A percentile compares a stretch with the other conserved stretches of the same genome.
phyloP scores from a whole-genome alignment of 1,284 basidiomycete genomes.

The Boletus sp. region DNA sequence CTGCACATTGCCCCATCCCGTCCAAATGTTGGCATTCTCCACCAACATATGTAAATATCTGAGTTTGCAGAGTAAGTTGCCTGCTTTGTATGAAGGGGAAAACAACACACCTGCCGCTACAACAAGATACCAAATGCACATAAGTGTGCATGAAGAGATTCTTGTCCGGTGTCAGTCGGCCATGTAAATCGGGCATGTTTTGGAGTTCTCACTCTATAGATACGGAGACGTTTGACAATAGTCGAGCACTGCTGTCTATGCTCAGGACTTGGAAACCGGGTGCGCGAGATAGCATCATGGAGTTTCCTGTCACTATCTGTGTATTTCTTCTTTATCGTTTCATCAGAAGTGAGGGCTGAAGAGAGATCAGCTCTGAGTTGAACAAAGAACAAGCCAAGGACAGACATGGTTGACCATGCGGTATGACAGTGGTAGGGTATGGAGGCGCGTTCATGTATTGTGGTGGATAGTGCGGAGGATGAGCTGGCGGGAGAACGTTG shows the following conservation, averaged over 20 bases:
- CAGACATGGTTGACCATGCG: constrained; percentile 11
- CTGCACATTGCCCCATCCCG: constrained; percentile 13
- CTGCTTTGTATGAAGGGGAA: background rate
- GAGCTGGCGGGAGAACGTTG: background rate
- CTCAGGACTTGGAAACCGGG: background rate
- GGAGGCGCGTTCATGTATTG: background rate
- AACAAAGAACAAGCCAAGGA: background rate
- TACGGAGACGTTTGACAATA: constrained; percentile 14
- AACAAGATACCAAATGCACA: constrained; percentile 22
- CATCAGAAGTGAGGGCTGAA: constrained; percentile 14
- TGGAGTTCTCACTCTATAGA: constrained; percentile 22
- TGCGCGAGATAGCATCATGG: constrained; percentile 4
- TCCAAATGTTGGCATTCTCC: constrained; percentile 13
- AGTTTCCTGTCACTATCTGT: constrained; percentile 2
- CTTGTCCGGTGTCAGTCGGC: constrained; percentile 15
- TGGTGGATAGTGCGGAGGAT: background rate
- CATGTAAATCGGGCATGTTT: background rate
- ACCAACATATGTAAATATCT: constrained; percentile 14
- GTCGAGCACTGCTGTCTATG: constrained; percentile 3
- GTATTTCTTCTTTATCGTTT: background rate
- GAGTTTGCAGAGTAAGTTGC: background rate
- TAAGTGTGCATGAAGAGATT: constrained; percentile 27
- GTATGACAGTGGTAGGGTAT: background rate
- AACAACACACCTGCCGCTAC: constrained; percentile 2
- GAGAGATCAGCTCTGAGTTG: constrained; percentile 4